Percentiles rank a stretch among this genome's conserved stretches.
phyloP scores from a whole-genome alignment of 1,284 basidiomycete species.

The Xerocomus amazonicus region DNA sequence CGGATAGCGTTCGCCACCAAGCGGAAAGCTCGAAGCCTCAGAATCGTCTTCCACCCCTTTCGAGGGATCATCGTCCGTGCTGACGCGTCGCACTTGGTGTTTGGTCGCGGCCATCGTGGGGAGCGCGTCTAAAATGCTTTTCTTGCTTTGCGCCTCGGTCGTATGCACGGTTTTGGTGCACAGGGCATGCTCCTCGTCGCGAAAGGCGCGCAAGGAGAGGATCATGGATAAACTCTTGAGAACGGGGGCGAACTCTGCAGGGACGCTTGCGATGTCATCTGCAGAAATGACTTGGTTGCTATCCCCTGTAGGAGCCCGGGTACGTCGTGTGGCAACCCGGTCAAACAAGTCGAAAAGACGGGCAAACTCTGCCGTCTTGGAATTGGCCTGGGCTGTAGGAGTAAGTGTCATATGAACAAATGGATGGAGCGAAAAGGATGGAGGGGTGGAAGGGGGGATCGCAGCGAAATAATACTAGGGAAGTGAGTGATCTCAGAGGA shows the following conservation, averaged over 20 bases:
- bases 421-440: background rate
- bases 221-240: slow-evolving; percentile 42
- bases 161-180: slow-evolving; percentile 14
- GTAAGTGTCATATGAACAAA: slow-evolving; percentile 18
- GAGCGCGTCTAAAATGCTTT: slow-evolving; percentile 23
- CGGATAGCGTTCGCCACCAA: slow-evolving; percentile 39
- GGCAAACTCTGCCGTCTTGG: slow-evolving; percentile 48
- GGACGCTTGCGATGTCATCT: slow-evolving; percentile 36
- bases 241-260: slow-evolving; percentile 44
- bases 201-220: slow-evolving; percentile 32
- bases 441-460: background rate
- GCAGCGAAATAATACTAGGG: background rate
- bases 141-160: slow-evolving; percentile 26
- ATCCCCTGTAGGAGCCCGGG: slow-evolving; percentile 22
- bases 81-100: background rate
- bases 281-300: slow-evolving; percentile 22
- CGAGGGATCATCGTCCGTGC: background rate
- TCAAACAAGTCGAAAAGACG: slow-evolving; percentile 54
- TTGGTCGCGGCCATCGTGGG: background rate
- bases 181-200: slow-evolving; percentile 14
- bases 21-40: slow-evolving; percentile 40
- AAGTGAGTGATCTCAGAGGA: background rate
- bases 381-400: slow-evolving; percentile 15
- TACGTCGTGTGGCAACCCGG: slow-evolving; percentile 41
- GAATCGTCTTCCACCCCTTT: slow-evolving; percentile 15